phyloP scores from a whole-genome alignment of 768 basidiomycete genomes.

The Dacryopinax spathularia region DNA sequence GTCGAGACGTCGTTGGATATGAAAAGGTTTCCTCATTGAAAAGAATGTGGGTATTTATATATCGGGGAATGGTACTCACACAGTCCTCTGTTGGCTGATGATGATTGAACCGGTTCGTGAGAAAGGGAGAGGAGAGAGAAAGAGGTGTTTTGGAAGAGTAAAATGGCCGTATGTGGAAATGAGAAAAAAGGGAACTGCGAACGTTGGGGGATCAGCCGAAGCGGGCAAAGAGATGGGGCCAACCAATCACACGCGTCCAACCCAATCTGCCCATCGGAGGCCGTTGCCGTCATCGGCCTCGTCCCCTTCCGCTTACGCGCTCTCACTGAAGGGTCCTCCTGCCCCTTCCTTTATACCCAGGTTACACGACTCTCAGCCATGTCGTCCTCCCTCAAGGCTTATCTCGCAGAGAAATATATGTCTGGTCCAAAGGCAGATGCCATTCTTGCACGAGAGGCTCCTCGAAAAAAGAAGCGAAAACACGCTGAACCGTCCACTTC shows the following conservation, averaged over 20 bases:
- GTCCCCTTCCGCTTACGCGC: neutral
- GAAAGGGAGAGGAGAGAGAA: neutral
- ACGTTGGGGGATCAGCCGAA: neutral
- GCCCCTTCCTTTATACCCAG: too few relatives aligned
- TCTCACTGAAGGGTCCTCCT: neutral
- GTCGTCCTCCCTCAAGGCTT: constrained; percentile 45
- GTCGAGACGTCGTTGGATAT: constrained; percentile 17
- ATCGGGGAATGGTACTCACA: neutral
- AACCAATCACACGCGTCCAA: too few relatives aligned
- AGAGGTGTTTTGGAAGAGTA: neutral
- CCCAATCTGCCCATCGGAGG: neutral
- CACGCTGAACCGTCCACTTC: constrained; percentile 16
- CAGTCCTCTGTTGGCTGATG: too few relatives aligned
- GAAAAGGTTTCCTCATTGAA: neutral
- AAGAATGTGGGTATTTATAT: neutral
- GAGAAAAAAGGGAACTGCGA: neutral
- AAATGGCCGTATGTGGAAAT: neutral
- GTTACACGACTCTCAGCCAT: too few relatives aligned
- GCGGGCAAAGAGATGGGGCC: too few relatives aligned
- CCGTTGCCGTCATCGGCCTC: neutral
- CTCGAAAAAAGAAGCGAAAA: constrained; percentile 51
- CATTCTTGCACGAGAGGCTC: constrained; percentile 54
- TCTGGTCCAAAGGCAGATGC: constrained; percentile 92
- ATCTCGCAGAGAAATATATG: constrained; percentile 89
- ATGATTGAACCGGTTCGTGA: neutral